A percentile compares a stretch with the other conserved stretches of the same genome.
Conservation (phyloP, 139 green algal species). For the Monoraphidium neglectum region DNA sequence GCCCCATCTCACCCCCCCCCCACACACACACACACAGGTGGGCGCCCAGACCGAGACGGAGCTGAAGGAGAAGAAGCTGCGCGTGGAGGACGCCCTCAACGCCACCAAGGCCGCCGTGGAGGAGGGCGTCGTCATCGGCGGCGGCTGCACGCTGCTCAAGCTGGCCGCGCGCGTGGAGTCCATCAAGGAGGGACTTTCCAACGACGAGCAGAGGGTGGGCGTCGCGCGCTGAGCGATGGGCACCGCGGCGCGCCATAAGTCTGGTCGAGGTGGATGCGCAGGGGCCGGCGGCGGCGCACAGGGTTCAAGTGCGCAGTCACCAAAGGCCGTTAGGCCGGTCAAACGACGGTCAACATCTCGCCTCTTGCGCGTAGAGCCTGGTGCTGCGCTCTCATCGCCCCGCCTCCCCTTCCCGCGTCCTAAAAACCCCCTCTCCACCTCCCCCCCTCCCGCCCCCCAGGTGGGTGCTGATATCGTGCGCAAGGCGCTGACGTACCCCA, state of each 20-base stretch:
- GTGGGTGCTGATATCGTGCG: constrained; percentile 97
- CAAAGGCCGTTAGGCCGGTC: too few species aligned
- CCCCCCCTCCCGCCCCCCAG: too few species aligned
- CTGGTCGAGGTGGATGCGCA: background rate
- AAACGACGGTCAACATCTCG: too few species aligned
- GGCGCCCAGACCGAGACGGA: constrained; percentile 99
- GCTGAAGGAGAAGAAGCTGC: constrained; percentile 99
- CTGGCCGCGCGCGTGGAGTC: constrained; percentile 83
- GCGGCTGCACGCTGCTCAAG: constrained; percentile 96
- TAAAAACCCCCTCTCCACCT: background rate
- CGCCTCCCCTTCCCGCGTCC: too few species aligned
- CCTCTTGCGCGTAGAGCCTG: too few species aligned
- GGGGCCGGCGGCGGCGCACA: too few species aligned
- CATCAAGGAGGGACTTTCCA: constrained; percentile 80
- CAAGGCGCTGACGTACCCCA: constrained; percentile 88
- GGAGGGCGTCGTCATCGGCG: constrained; percentile 99
- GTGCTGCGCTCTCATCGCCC: too few species aligned
- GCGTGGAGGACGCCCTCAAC: constrained; percentile 99
- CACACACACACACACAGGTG: too few species aligned
- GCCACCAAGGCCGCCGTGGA: constrained; percentile 99
- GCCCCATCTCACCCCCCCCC: too few species aligned
- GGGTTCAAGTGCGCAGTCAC: too few species aligned
- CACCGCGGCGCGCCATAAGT: background rate
- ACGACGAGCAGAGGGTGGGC: constrained; percentile 91
- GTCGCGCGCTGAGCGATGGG: background rate